Conservation (phyloP, 1,284 basidiomycete genomes). For the Apiotrichum gamsii region DNA sequence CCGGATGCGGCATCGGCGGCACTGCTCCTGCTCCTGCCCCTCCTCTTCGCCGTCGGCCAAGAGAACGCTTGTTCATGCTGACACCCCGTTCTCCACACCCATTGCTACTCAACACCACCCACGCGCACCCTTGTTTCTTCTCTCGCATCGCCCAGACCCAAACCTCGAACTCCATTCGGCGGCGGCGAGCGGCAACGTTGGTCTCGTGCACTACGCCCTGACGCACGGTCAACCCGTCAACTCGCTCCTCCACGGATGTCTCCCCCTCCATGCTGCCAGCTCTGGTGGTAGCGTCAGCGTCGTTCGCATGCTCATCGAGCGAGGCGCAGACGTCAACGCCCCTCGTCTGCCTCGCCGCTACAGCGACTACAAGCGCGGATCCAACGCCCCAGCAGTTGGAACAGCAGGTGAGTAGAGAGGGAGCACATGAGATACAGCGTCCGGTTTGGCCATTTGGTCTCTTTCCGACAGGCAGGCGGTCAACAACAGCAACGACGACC, state of each 20-base stretch:
- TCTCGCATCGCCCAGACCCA: slow-evolving; percentile 56
- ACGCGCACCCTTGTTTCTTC: not conserved
- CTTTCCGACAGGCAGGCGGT: too few relatives aligned
- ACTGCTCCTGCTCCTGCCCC: not conserved
- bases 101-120: not conserved
- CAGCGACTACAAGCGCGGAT: slow-evolving; percentile 45
- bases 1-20: too few relatives aligned
- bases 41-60: not conserved
- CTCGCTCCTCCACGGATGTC: slow-evolving; percentile 81
- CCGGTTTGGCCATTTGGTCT: too few relatives aligned
- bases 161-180: slow-evolving; percentile 84
- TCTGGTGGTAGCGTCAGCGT: slow-evolving; percentile 79
- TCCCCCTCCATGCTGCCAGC: slow-evolving; percentile 83
- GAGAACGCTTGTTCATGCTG: too few relatives aligned
- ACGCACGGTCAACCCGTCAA: slow-evolving; percentile 90
- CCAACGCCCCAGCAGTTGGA: slow-evolving; percentile 61
- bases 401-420: slow-evolving; percentile 52
- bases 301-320: slow-evolving; percentile 75
- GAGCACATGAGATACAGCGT: too few relatives aligned
- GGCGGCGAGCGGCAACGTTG: slow-evolving; percentile 77
- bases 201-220: slow-evolving; percentile 56
- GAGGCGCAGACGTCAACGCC: slow-evolving; percentile 89
- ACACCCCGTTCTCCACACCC: not conserved
- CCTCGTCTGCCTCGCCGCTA: slow-evolving; percentile 65
- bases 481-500: too few relatives aligned